Evolutionary conservation across 1,284 basidiomycete genomes (phyloP), one percentile per base, ranked within the genome.

Genomic region (Cutaneotrichosporon arboriforme): DNA sequence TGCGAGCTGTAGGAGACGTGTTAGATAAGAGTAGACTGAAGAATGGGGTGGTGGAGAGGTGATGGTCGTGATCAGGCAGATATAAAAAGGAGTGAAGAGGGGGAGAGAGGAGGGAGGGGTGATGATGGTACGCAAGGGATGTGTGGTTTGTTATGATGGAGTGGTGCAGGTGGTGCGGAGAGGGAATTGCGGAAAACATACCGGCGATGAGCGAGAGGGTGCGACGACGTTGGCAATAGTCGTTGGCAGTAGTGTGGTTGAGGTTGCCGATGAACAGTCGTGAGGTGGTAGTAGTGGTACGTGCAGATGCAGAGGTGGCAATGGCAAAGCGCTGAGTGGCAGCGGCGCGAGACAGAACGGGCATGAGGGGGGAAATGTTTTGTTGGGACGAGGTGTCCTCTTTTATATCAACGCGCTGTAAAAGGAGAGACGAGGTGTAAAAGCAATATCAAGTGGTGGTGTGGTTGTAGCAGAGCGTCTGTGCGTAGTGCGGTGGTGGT

Each of bases 1-100:
- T 43, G 40, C 37, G 33, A 18, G 26, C 50, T 52, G 38, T 17
- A n/a, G n/a, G n/a, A n/a, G n/a, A n/a, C n/a, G 23, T 18, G 38
- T 39, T 40, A 31, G 50, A 36, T 21, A 45, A 38, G 31, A 44
- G 26, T 8, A 20, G 8, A n/a, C 14, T 14, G 26, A 44, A 20
- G 17, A 34, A 31, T 34, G 42, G 17, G 9, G 41, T 14, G 20
- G 35, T 18, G 33, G 33, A 35, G 31, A 18, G 31, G 34, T 36
- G 44, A 36, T 1, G 50, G 44, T 35, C 9, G 41, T 43, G 49
- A 23, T 20, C 34, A 21, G 46, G 26, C 7, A 31, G n/a, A n/a
- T n/a, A 31, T 31, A 10, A 10, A 31, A 31, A 31, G n/a, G 26
- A 31, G 26, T 31, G 26, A 31, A 7, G 5, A 31, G 26, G 26